phyloP scores from a whole-genome alignment of 1,284 basidiomycete genomes.

The Pseudozyma flocculosa region DNA sequence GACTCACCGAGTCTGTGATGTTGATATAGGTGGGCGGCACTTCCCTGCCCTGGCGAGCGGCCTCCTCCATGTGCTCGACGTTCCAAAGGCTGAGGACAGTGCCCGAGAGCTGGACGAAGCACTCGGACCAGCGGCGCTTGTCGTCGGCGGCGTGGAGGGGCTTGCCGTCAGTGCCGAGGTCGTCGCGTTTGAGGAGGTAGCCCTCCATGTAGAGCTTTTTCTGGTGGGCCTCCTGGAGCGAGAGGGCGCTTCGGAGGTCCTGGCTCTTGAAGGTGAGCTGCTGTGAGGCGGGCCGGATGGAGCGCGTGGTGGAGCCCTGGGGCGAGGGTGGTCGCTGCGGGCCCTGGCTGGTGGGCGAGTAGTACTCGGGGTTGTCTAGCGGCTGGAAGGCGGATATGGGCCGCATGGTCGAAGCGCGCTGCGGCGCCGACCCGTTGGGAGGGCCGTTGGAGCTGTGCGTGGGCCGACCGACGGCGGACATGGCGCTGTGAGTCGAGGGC shows the following conservation, averaged over 20 bases:
- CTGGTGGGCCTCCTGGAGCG: constrained; percentile 52
- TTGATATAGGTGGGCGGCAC: constrained; percentile 84
- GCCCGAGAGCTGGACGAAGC: constrained; percentile 80
- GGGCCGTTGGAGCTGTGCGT: too few species aligned
- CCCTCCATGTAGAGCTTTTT: constrained; percentile 57
- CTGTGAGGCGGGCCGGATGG: constrained; percentile 36
- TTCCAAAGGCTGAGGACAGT: constrained; percentile 90
- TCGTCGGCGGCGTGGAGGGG: constrained; percentile 44
- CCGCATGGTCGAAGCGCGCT: constrained; percentile 29
- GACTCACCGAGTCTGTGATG: constrained; percentile 77
- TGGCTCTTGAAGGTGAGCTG: constrained; percentile 53
- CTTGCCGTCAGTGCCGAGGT: constrained; percentile 51
- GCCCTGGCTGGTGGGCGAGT: constrained; percentile 9
- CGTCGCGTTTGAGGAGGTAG: constrained; percentile 52
- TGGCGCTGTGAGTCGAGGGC: too few species aligned
- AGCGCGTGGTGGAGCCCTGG: constrained; percentile 33
- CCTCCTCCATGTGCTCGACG: constrained; percentile 78
- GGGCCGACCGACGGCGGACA: too few species aligned
- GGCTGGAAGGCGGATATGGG: constrained; percentile 55
- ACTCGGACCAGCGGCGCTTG: constrained; percentile 49
- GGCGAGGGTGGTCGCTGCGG: constrained; percentile 31
- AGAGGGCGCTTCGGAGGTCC: constrained; percentile 51
- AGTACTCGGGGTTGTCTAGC: constrained; percentile 37
- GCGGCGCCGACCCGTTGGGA: background rate
- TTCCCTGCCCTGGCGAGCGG: constrained; percentile 74